Evolutionary conservation across 495 filamentous ascomycete genomes (phyloP), one percentile per base, ranked within the genome.

Genomic region (Hypomontagnella submonticulosa): DNA sequence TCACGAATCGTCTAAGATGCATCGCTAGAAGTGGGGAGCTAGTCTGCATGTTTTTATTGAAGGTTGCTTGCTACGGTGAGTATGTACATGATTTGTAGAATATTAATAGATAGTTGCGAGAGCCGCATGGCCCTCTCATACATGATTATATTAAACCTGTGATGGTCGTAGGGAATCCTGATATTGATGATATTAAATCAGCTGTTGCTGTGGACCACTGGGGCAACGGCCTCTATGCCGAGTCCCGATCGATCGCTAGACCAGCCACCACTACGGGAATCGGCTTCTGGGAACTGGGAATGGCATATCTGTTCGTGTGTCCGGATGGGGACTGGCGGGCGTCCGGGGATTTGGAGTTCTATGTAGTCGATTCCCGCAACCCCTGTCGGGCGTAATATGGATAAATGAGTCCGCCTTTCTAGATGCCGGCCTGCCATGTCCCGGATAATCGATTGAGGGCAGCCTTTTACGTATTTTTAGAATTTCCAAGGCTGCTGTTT

Each of bases 341-440:
- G 32, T 57, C 46, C 43, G 44, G 52, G 44, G 43, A 37, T 46
- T 49, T 18, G 23, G 33, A 11, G 30, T 30, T 52, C 40, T 36
- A 52, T n/a, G 16, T 52, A n/a, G 30, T 15, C 23, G 38, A 44
- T 53, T 27, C 38, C 40, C 37, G 38, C 18, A 46, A 16, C 37
- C 52, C 61, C 38, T 63, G 61, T 57, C 52, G 27, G 53, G 50
- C 23, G 52, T 38, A 65, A 58, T 65, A 65, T 65, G 54, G 61
- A 58, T 57, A 53, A 58, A 65, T 65, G 40, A 54, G 44, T 32
- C 20, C 40, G 13, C 47, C 49, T 41, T 52, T 53, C 40, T 53
- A 46, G 53, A 64, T 53, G 48, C 54, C 40, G 54, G 54, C 12
- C 40, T 53, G 6, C 54, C 54, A 58, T 19, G 34, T 64, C 54